These are phyloP conservation scores for Tylopilus sp. DNA, from an alignment of 768 basidiomycete genomes.

Conservation along the genomic window DNA sequence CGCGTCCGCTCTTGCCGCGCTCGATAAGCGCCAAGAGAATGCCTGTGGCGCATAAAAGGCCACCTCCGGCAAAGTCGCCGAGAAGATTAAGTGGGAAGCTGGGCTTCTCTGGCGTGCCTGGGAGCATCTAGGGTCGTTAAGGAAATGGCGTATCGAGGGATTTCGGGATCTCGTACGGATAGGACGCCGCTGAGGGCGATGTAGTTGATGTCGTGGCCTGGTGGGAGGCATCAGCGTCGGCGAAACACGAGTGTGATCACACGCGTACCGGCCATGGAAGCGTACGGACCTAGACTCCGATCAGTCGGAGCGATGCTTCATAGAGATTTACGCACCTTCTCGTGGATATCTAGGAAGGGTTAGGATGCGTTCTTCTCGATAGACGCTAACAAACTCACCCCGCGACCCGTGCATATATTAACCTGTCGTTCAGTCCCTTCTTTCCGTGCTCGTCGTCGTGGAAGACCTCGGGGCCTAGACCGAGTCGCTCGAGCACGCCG, in stretches of 20 bases:
- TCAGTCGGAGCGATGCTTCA: conserved; percentile 12
- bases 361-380: not conserved
- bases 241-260: not conserved
- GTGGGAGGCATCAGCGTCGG: not conserved
- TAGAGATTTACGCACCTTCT: conserved; percentile 40
- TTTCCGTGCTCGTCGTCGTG: conserved; percentile 49
- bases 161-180: conserved; percentile 42
- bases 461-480: conserved; percentile 74
- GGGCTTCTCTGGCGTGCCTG: conserved; percentile 61
- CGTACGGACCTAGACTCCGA: conserved; percentile 52
- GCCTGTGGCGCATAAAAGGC: conserved; percentile 65
- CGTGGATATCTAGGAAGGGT: conserved; percentile 50
- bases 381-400: conserved; percentile 47
- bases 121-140: conserved; percentile 51
- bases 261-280: conserved; percentile 69
- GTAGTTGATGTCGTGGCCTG: conserved; percentile 85
- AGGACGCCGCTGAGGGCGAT: conserved; percentile 75
- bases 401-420: conserved; percentile 72
- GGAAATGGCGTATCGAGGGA: not conserved
- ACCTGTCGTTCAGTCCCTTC: conserved; percentile 53
- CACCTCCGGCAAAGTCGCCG: conserved; percentile 83
- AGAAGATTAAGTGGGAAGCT: conserved; percentile 72
- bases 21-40: conserved; percentile 75
- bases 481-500: conserved; percentile 75
- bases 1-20: conserved; percentile 57